Evolutionary conservation across 202 grass and related monocot species (phyloP).

Genomic region (Hordeum pubiflorum): DNA sequence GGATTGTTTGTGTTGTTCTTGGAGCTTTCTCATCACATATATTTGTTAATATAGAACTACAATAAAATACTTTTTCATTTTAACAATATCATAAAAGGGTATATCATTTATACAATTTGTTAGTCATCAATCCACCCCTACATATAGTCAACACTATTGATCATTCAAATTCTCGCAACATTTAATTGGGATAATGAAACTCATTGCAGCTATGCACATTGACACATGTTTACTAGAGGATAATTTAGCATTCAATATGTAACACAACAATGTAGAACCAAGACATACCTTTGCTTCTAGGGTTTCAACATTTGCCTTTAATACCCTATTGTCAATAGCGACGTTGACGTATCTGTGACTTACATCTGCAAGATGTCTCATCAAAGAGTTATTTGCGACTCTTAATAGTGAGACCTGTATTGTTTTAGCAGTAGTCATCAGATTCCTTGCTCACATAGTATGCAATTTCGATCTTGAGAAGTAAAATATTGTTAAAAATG

Average conservation of each 20-base stretch:
- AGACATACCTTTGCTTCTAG: conserved; percentile 64
- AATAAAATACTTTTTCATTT: background rate
- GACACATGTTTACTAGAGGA: background rate
- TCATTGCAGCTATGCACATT: background rate
- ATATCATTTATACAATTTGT: background rate
- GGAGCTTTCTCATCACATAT: background rate
- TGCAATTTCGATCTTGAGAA: background rate
- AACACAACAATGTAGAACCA: background rate
- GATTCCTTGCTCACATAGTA: background rate
- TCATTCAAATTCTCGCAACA: background rate
- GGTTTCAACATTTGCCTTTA: conserved; percentile 65
- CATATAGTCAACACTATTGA: background rate
- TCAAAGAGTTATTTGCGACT: conserved; percentile 52
- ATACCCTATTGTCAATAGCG: conserved; percentile 55
- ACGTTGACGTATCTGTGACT: conserved; percentile 50
- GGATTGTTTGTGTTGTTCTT: background rate
- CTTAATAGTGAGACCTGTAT: conserved; percentile 46
- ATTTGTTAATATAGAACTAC: background rate
- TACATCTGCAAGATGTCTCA: conserved; percentile 42
- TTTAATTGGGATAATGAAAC: background rate
- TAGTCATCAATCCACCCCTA: background rate
- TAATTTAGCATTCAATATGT: background rate
- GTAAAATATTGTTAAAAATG: background rate
- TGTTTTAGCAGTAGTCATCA: background rate
- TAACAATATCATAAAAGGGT: background rate